These are phyloP conservation scores for Podospora fimiseda DNA, from an alignment of 495 filamentous ascomycete species.

Conservation along the genomic window DNA sequence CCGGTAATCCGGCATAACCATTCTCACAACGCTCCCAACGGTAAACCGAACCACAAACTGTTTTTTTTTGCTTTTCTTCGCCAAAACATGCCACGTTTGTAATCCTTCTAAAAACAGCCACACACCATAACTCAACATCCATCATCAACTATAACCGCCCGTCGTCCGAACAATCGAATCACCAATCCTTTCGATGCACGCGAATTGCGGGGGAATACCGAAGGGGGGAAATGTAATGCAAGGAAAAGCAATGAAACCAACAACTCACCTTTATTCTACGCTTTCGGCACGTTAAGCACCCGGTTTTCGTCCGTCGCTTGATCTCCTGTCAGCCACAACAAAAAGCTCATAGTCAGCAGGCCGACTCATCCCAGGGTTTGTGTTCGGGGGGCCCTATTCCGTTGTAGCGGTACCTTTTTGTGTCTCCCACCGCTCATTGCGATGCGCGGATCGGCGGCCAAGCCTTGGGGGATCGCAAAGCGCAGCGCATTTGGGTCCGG, in stretches of 20 bases:
- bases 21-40: conserved; percentile 10
- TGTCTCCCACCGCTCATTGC: conserved; percentile 75
- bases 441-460: conserved; percentile 49
- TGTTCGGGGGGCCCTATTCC: conserved; percentile 2
- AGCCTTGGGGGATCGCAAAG: conserved; percentile 48
- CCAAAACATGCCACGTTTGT: conserved; percentile 2
- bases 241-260: neutral
- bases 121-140: neutral
- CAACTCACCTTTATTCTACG: conserved; percentile 91
- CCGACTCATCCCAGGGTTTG: conserved; percentile 1
- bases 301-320: conserved; percentile 95
- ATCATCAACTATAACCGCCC: too few species aligned
- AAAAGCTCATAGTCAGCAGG: conserved; percentile 21
- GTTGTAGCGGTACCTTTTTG: conserved; percentile 61
- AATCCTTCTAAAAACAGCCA: conserved; percentile 2
- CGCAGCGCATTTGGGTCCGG: conserved; percentile 39
- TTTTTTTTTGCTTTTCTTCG: too few species aligned
- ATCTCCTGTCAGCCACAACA: conserved; percentile 58
- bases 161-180: neutral
- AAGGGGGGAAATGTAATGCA: conserved; percentile 1
- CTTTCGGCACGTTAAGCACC: conserved; percentile 94
- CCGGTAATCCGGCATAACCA: conserved; percentile 5
- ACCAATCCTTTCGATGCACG: neutral
- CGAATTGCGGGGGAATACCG: neutral
- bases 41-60: conserved; percentile 2